phyloP scores from a whole-genome alignment of 345 rosid species.

The Orychophragmus violaceus region DNA sequence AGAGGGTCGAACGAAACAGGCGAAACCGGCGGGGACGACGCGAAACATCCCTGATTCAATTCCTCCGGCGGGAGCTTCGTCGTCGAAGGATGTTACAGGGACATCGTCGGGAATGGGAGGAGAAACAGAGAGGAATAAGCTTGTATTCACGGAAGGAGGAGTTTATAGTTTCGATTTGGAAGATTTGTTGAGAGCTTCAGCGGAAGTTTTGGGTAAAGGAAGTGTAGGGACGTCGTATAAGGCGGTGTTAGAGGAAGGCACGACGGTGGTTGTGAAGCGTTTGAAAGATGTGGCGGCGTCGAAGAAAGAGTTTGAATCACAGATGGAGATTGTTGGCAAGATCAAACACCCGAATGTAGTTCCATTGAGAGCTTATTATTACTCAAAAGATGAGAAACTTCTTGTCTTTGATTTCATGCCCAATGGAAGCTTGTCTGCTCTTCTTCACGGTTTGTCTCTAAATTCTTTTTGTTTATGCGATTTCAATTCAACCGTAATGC shows the following conservation, averaged over 20 bases:
- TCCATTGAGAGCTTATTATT: slow-evolving; percentile 78
- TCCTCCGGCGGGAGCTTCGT: slow-evolving; percentile 50
- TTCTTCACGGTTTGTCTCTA: slow-evolving; percentile 69
- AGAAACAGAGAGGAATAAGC: slow-evolving; percentile 76
- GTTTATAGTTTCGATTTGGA: slow-evolving; percentile 83
- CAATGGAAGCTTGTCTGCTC: slow-evolving; percentile 84
- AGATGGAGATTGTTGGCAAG: slow-evolving; percentile 71
- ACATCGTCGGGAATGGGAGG: slow-evolving; percentile 69
- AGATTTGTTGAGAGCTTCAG: slow-evolving; percentile 90
- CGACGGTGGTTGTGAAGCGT: slow-evolving; percentile 89
- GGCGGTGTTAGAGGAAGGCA: slow-evolving; percentile 95
- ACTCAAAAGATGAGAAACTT: slow-evolving; percentile 86
- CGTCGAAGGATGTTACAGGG: slow-evolving; percentile 77
- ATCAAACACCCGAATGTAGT: slow-evolving; percentile 73
- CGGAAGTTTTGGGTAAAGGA: slow-evolving; percentile 93
- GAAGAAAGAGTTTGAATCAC: slow-evolving; percentile 76
- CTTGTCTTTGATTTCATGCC: slow-evolving; percentile 89
- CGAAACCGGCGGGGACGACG: slow-evolving; percentile 36
- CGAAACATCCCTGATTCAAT: background rate
- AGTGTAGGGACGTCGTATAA: slow-evolving; percentile 95
- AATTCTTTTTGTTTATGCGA: background rate
- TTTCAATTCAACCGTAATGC: background rate
- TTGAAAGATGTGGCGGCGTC: slow-evolving; percentile 73
- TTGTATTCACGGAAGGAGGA: slow-evolving; percentile 87
- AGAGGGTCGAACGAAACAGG: slow-evolving; percentile 24